Base-by-base conservation (phyloP, 441 rosid genomes). In the Arabidopsis hybrid region DNA sequence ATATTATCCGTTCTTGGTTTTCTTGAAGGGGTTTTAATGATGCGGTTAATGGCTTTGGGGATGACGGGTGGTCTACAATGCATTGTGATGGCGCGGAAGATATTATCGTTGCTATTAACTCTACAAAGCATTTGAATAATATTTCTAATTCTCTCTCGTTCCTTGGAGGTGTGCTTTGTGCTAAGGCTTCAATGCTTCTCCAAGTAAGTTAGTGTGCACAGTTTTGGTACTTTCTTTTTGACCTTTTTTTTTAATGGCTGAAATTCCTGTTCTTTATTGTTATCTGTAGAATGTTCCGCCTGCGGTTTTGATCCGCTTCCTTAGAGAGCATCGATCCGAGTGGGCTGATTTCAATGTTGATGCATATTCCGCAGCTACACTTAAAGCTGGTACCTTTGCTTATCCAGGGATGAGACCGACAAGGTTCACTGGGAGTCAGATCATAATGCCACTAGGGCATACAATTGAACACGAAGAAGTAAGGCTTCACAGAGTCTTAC, bases 311-410 rank as follows among this genome's bases (percentile, higher is more conserved):
- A 93, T 96, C 13, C 96, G 97, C 52, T 96, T 96, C 76, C 82
- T 96, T 38, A 86, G 98, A 80, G 99, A 96, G 83, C 99, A 96
- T 66, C 97, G 97, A 2, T 90, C 98, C 0, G 98, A 96, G 69
- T 96, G 99, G 99, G 99, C 98, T 73, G 99, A 93, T 81, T 93
- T 89, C 81, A 91, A 89, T 51, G 96, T 96, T 67, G 99, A 96
- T 78, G 97, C 99, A 26, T 96, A 91, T 81, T 89, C 93, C 13
- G 97, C 98, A 12, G 90, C 97, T 0, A 88, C 94, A 4, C 75
- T 91, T 66, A 93, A 93, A 75, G 84, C 97, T 8, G 88, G 94
- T 60, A 74, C 93, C 31, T 93, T 83, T 85, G 89, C 97, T 64
- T 90, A 82, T 84, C 97, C 94, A 1, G 95, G 91, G 39, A 87